Conservation (phyloP, 768 basidiomycete genomes). For the Tulasnella calospora region DNA sequence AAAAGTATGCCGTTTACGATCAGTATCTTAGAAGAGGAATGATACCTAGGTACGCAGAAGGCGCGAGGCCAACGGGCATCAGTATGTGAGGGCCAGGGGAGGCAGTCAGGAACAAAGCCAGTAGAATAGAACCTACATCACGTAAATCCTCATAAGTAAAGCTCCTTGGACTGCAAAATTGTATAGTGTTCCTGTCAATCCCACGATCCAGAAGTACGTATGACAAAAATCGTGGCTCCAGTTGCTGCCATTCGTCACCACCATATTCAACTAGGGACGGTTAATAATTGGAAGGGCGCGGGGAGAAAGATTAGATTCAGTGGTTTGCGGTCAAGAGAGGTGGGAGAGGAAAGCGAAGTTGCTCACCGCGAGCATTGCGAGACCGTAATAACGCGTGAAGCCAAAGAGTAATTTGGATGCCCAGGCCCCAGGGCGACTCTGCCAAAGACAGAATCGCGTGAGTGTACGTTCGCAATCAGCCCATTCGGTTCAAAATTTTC, state of each 20-base stretch:
- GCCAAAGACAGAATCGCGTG: too few species aligned
- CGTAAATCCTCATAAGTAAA: background rate
- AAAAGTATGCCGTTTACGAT: background rate
- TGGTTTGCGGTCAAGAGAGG: background rate
- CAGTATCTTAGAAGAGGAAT: background rate
- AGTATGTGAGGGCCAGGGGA: background rate
- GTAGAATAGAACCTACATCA: background rate
- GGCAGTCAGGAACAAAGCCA: background rate
- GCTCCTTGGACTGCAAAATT: background rate
- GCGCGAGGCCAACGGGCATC: background rate
- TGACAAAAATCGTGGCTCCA: background rate
- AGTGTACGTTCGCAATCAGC: background rate
- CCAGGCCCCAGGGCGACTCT: conserved; percentile 6
- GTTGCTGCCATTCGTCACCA: background rate
- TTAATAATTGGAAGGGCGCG: background rate
- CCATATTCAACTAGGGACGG: background rate
- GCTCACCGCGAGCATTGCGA: background rate
- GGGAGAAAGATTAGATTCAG: background rate
- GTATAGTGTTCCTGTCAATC: background rate
- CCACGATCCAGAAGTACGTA: background rate
- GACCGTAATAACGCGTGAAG: conserved; percentile 18
- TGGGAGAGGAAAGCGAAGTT: background rate
- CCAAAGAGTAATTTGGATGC: background rate
- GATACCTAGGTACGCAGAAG: background rate
- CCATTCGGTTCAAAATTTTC: background rate